Base-by-base conservation (phyloP, 2,329 filamentous ascomycete species). In the Aureobasidium sp. region DNA sequence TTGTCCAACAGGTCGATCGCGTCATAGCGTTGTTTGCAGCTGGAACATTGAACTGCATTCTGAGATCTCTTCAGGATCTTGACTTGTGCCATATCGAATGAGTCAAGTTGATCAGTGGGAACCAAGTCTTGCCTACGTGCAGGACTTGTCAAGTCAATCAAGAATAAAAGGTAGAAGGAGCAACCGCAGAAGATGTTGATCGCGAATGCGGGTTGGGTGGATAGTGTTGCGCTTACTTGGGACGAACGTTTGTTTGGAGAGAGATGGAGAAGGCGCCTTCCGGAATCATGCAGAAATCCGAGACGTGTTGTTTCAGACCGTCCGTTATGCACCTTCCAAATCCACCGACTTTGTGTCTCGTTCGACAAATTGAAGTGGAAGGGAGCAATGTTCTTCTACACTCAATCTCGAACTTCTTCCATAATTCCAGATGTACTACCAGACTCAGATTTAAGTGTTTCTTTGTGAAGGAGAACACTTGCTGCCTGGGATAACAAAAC, bases 11-110 rank as follows among this genome's bases (percentile, higher is more conserved):
- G 7, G 2, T 59, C 54, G 32, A 44, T 48, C 32, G 10, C 3
- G 34, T 59, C 44, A 34, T 45, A 48, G 44, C 54, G 54, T 16
- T 59, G 42, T 48, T 48, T 59, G 44, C 54, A 59, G 32, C 54
- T 59, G 32, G 37, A 45, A 39, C 54, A 59, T 10, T 34, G 30
- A 3, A 59, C 54, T 3, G 54, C 41, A 13, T 29, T 30, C 4
- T 39, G 39, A 34, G 54, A 21, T 39, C 54, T 32, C 14, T 47
- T 48, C 42, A 48, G 30, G 8, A 59, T 47, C 32, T 48, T 21
- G 30, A 57, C 30, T 36, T 32, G 54, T 5, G 42, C 37, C 54
- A 59, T 59, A 7, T 39, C 42, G 32, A 37, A 1, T 37, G n/a
- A 6, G 8, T 16, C 29, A 6, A 29, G 11, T 11, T 45, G 29